Base-by-base conservation (phyloP, 2,329 filamentous ascomycete species). In the Aquanectria penicillioides region DNA sequence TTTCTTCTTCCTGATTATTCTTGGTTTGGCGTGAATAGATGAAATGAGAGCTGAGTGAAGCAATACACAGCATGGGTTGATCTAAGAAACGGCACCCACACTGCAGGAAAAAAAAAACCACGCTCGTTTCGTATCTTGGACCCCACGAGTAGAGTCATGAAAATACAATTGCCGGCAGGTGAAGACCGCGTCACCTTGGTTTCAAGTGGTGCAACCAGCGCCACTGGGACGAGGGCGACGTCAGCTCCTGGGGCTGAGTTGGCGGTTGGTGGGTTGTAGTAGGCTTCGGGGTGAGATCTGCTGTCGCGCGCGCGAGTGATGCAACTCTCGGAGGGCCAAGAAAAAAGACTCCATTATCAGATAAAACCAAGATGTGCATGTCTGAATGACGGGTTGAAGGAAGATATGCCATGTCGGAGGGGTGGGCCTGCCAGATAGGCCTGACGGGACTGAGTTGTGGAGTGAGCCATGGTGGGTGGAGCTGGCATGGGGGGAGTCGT, bases 161-260 rank as follows among this genome's bases (percentile, higher is more conserved):
- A 57, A 47, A 34, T 7, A 25, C 54, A 51, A 51, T 57, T 47
- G 33, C 54, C 17, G 25, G 20, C 41, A 28, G 31, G 34, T 54
- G 18, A 6, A 33, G 46, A 51, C 46, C 49, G 49, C 43, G 56
- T 54, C 51, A 49, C 11, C 22, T 15, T 31, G 5, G 23, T 26
- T 48, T 37, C 29, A 55, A 37, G 51, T 48, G 28, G 25, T 20
- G 56, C 36, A 26, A 31, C 31, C 41, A 25, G 29, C 38, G 37
- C 54, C 28, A 44, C 31, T 28, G 51, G 23, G 25, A 48, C 22
- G 28, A 44, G 33, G 48, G 48, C 54, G 53, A 62, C 48, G 60
- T 59, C 40, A 62, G 59, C 65, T 40, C 31, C 22, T 36, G 49
- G 33, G 65, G 61, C 63, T 68, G 60, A 66, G 65, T 40, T 47